Evolutionary conservation across 805 yeast species (phyloP).

Genomic region (Cyberlindnera maclurae): DNA sequence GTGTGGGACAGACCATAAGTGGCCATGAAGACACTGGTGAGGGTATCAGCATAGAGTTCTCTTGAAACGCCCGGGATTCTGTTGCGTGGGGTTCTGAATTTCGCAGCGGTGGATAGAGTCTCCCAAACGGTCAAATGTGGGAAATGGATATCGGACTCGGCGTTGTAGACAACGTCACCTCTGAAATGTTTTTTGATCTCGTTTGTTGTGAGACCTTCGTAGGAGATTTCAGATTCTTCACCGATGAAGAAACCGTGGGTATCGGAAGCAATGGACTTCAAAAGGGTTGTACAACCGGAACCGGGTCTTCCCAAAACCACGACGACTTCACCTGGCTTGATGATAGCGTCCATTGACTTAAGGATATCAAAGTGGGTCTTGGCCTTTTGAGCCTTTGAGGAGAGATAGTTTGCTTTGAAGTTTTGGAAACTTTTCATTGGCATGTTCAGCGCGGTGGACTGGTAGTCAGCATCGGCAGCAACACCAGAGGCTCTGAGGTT

Average conservation of each 20-base stretch:
- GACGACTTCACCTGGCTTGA: constrained; percentile 59
- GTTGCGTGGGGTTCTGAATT: constrained; percentile 48
- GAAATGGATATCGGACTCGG: constrained; percentile 58
- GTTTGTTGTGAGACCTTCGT: constrained; percentile 39
- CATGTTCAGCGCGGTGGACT: constrained; percentile 47
- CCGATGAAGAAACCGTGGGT: constrained; percentile 50
- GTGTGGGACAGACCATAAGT: constrained; percentile 49
- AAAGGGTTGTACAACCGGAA: constrained; percentile 58
- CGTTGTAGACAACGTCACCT: constrained; percentile 59
- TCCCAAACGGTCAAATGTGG: constrained; percentile 58
- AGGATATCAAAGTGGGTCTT: constrained; percentile 36
- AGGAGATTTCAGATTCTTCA: constrained; percentile 37
- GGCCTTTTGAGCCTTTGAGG: constrained; percentile 18
- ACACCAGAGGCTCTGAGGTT: constrained; percentile 56
- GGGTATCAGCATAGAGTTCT: constrained; percentile 39
- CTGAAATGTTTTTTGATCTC: constrained; percentile 42
- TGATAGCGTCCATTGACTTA: constrained; percentile 48
- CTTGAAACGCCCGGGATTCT: constrained; percentile 45
- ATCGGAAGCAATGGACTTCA: constrained; percentile 48
- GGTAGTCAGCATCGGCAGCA: constrained; percentile 57
- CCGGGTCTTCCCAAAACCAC: constrained; percentile 80
- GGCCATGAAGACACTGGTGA: constrained; percentile 46
- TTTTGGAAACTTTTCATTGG: constrained; percentile 22
- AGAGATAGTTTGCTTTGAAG: constrained; percentile 11
- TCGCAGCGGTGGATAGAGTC: constrained; percentile 49